Evolutionary conservation across 371 early-diverging fungal genomes (phyloP), one percentile per base, ranked within the genome.

Genomic region (Mucor saturninus): DNA sequence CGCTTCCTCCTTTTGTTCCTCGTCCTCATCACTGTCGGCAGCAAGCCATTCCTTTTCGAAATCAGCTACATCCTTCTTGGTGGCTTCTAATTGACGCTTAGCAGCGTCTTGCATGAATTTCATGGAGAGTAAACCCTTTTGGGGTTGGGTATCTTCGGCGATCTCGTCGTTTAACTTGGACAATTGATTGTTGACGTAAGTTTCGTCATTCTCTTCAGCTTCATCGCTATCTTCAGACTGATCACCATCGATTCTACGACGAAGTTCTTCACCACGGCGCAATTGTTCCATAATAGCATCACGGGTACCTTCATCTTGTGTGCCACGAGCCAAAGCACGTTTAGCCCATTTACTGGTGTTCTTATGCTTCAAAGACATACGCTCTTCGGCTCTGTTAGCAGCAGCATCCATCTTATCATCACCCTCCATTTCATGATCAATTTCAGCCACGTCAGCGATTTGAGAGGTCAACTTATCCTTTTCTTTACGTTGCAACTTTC

Each of bases 271-370:
- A 52, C 91, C 92, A 58, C 90, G 82, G 37, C 88, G 79, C n/a
- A 98, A 70, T 75, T 95, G 95, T 15, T 95, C 95, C 62, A 89
- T 85, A 35, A 96, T 74, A 5, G 95, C 95, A 71, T 91, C 84
- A 14, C 92, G 93, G 5, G 91, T 86, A 49, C 91, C 79, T 56
- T 83, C 87, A 61, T 91, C 92, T 59, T 85, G 77, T 42, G 85
- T 73, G 31, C 90, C 89, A 43, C 86, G 79, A 58, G 83, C 80
- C 43, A 93, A 71, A 78, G 93, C 86, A 31, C 88, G 83, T 67
- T 90, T 92, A 30, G 97, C 96, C 98, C 98, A 98, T 70, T 97
- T 95, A 62, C 95, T 90, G 0, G 91, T 93, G 67, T 93, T 93
- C 76, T 95, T 95, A 79, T 97, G 98, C 42, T 93, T 88, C 62